Evolutionary conservation across 2,329 filamentous ascomycete species (phyloP).

Genomic region (Penicillium sp.): DNA sequence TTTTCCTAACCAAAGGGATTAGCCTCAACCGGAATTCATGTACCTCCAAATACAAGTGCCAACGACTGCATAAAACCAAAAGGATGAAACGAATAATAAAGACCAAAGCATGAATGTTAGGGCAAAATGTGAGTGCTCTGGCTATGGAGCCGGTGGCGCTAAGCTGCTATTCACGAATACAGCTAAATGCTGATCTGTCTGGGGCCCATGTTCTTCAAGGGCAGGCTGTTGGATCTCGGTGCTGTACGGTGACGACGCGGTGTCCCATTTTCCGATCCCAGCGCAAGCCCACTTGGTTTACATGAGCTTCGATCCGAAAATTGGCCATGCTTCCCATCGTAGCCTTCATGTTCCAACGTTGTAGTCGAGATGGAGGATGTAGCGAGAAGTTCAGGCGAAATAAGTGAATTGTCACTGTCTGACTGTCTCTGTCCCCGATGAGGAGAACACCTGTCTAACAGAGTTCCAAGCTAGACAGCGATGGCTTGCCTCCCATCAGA

Average conservation of each 20-base stretch:
- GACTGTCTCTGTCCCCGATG: conserved; percentile 30
- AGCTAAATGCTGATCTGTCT: conserved; percentile 13
- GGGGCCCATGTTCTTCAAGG: not conserved
- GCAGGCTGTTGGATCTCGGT: not conserved
- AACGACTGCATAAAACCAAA: not conserved
- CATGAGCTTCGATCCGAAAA: conserved; percentile 14
- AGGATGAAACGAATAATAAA: not conserved
- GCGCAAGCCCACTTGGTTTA: conserved; percentile 18
- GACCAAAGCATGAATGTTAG: not conserved
- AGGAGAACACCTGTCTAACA: conserved; percentile 58
- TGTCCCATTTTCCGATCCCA: conserved; percentile 2
- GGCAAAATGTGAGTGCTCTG: conserved; percentile 6
- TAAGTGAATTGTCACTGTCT: conserved; percentile 38
- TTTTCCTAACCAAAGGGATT: conserved; percentile 65
- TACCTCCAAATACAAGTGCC: not conserved
- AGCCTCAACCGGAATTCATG: conserved; percentile 23
- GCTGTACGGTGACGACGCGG: conserved; percentile 1
- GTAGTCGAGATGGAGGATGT: conserved; percentile 24
- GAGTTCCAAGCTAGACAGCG: conserved; percentile 66
- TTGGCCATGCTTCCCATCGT: not conserved
- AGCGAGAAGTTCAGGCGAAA: conserved; percentile 34
- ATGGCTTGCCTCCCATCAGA: conserved; percentile 36
- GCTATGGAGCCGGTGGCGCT: conserved; percentile 17
- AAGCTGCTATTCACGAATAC: conserved; percentile 22
- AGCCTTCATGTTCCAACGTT: conserved; percentile 10